Evolutionary conservation across 2,329 filamentous ascomycete genomes (phyloP), one percentile per base, ranked within the genome.

Genomic region (Colletotrichum sp.): DNA sequence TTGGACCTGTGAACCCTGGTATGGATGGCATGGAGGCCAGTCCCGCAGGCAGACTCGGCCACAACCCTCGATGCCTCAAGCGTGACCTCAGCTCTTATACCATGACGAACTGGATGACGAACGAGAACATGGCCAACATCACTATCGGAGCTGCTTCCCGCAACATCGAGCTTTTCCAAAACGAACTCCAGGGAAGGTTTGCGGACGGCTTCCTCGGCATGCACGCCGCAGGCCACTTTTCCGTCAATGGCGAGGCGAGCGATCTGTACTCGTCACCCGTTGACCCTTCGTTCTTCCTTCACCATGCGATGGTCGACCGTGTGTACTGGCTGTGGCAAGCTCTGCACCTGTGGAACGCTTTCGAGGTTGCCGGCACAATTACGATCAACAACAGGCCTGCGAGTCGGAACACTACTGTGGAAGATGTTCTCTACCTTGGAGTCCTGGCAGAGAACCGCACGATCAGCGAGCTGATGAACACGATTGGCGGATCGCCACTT

Each of bases 31-130:
- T 74, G 30, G 24, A 60, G 8, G 65, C 74, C 21, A 71, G 49
- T 18, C 73, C 74, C 6, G 55, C 39, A 39, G 71, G 68, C n/a
- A 70, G 34, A 28, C 82, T 85, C 44, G 84, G 82, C 68, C 83
- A 86, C 79, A 88, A 89, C 82, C 85, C 86, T n/a, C 86, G 87
- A 65, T 87, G 87, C 80, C 81, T 89, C 60, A 83, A 84, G 49
- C 85, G 87, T 26, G 88, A 86, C 78, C 83, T 87, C 66, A 83
- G 79, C 70, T 83, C 83, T 79, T 78, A 82, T 52, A 78, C 82
- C 9, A 80, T 80, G 39, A 36, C 76, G 57, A 64, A 69, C 64
- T 72, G 72, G 63, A 72, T 71, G 55, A 75, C 72, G n/a, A 52
- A 74, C 64, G 49, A 74, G 28, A 79, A 80, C 28, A 73, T 79